Base-by-base conservation (phyloP, 371 early-diverging fungal genomes). In the Zychaea mexicana region DNA sequence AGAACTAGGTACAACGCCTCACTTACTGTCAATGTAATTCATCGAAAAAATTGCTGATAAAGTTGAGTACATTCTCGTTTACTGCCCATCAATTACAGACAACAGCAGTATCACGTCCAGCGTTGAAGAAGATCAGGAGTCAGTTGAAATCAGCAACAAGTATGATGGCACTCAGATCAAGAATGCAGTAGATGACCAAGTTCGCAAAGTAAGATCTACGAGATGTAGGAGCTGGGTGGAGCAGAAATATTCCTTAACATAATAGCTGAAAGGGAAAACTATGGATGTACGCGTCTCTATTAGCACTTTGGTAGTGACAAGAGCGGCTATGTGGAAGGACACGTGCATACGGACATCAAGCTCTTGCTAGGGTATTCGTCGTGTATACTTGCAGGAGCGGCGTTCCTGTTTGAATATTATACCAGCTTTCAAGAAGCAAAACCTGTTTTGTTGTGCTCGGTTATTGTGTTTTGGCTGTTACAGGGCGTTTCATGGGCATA, bases 121-220 rank as follows among this genome's bases (percentile, higher is more conserved):
- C 39, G 10, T 21, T 24, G 53, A 45, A 65, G 70, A 69, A 38
- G n/a, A n/a, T n/a, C n/a, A n/a, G n/a, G n/a, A n/a, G n/a, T 73
- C 75, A 19, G 70, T 78, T 13, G 62, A 76, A 53, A 67, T 78
- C 47, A 62, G 63, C 49, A 77, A 76, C 54, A 73, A 73, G 46
- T 76, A 72, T 28, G 76, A 78, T 54, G 57, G 53, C 9, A 78
- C 73, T 27, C 70, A 78, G 61, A 33, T 78, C 21, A 81, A 77
- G 32, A 69, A 77, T 57, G 71, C 77, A 10, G 64, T 78, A 36
- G 82, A 81, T 65, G 82, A 81, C 63, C 74, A 81, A 61, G 38
- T 81, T 26, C 49, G 65, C 28, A 61, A 70, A 53, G 81, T 81
- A 81, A 9, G n/a, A 15, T 36, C 38, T 36, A 36, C 7, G 9